These are phyloP conservation scores for Lichtheimia ramosa DNA, from an alignment of 371 early-diverging fungal species.

Conservation along the genomic window DNA sequence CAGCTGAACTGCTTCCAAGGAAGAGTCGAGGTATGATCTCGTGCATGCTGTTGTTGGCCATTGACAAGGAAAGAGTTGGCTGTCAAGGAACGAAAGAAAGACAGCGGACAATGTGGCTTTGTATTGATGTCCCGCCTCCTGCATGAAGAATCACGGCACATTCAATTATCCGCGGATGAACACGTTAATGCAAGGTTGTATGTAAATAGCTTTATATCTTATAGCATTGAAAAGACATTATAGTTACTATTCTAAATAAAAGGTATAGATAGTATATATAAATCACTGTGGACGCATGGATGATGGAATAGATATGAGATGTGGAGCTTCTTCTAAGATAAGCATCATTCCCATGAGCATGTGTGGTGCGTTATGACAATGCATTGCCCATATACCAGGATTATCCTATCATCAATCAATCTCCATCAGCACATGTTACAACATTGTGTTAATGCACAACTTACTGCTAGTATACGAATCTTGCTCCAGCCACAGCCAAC, in stretches of 20 bases:
- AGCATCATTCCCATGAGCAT: constrained; percentile 50
- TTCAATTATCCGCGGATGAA: no score
- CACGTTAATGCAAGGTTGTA: no score
- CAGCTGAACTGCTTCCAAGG: constrained; percentile 38
- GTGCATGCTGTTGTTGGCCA: constrained; percentile 16
- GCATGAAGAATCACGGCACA: no score
- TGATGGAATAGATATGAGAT: constrained; percentile 6
- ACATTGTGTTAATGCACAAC: constrained; percentile 1
- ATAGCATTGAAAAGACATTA: no score
- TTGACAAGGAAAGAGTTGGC: no score
- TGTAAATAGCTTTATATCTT: no score
- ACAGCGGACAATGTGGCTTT: no score
- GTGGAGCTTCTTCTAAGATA: constrained; percentile 41
- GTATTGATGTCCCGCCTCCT: no score
- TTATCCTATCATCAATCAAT: constrained; percentile 28
- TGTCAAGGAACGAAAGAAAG: no score
- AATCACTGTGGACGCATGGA: no score
- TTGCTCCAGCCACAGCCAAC: constrained; percentile 50
- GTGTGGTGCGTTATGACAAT: constrained; percentile 45
- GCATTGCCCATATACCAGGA: constrained; percentile 46
- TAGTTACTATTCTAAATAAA: no score
- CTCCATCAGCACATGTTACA: not conserved
- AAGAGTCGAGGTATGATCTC: constrained; percentile 49
- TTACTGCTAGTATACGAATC: constrained; percentile 40
- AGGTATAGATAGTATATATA: no score